Evolutionary conservation across 1,139 yeast species (phyloP).

Genomic region (Kodamaea sp.): DNA sequence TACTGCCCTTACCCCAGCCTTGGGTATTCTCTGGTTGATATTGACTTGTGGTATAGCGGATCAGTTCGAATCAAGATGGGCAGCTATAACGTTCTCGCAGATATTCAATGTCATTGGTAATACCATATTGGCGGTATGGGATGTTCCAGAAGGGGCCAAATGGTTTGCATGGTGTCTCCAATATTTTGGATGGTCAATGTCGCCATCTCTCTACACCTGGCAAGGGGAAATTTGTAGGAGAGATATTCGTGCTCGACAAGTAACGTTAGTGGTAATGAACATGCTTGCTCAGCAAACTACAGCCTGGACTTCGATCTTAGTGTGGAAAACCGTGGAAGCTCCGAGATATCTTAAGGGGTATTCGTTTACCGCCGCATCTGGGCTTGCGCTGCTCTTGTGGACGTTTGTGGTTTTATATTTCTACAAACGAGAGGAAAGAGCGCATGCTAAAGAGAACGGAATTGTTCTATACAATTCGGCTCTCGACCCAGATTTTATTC

Average conservation of each 20-base stretch:
- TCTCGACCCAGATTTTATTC: conserved; percentile 7
- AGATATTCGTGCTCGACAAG: conserved; percentile 42
- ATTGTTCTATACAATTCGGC: conserved; percentile 12
- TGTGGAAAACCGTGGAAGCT: conserved; percentile 44
- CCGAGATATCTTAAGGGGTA: conserved; percentile 52
- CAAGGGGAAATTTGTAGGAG: conserved; percentile 43
- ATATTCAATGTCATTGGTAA: conserved; percentile 40
- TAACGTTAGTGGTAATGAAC: conserved; percentile 43
- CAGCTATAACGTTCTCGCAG: conserved; percentile 56
- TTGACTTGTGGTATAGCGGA: conserved; percentile 48
- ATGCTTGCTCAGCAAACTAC: conserved; percentile 42
- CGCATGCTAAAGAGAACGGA: conserved; percentile 49
- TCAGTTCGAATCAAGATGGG: conserved; percentile 53
- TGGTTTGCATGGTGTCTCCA: conserved; percentile 50
- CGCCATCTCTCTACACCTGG: conserved; percentile 48
- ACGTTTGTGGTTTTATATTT: conserved; percentile 53
- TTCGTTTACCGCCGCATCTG: conserved; percentile 52
- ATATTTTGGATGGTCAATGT: conserved; percentile 50
- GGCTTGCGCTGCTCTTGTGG: conserved; percentile 51
- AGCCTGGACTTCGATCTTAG: conserved; percentile 41
- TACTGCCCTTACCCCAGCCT: conserved; percentile 50
- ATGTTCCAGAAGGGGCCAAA: conserved; percentile 43
- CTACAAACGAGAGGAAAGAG: conserved; percentile 58
- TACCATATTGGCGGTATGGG: conserved; percentile 47
- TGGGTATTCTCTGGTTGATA: conserved; percentile 50